A percentile compares a stretch with the other conserved stretches of the same genome.
Evolutionary conservation across 805 yeast species (phyloP).

Genomic region (Cyberlindnera americana): DNA sequence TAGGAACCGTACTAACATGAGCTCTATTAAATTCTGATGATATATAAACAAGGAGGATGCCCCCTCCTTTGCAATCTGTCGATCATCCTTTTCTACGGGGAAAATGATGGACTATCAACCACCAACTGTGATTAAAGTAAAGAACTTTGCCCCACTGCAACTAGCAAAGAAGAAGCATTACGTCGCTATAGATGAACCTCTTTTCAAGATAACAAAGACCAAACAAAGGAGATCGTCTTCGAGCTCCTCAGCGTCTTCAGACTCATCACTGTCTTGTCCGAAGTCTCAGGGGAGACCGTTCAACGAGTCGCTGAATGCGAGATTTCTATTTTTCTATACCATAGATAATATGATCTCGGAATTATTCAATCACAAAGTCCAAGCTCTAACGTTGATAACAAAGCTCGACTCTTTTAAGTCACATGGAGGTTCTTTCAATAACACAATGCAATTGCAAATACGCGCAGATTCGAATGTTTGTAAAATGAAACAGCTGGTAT

Average conservation of each 20-base stretch:
- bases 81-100: too few relatives aligned
- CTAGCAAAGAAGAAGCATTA: constrained; percentile 29
- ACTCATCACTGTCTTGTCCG: too few relatives aligned
- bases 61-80: too few relatives aligned
- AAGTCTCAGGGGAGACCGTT: constrained; percentile 30
- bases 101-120: too few relatives aligned
- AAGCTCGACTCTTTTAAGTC: constrained; percentile 11
- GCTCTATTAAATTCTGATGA: too few relatives aligned
- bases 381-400: constrained; percentile 13
- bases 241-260: not conserved
- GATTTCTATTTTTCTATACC: constrained; percentile 25
- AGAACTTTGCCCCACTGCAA: constrained; percentile 22
- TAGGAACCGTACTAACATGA: constrained; percentile 2
- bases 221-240: constrained; percentile 4
- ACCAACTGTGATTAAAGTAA: constrained; percentile 21
- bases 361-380: constrained; percentile 17
- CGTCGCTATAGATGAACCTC: constrained; percentile 2
- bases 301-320: constrained; percentile 25
- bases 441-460: constrained; percentile 20
- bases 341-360: constrained; percentile 25
- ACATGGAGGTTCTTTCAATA: constrained; percentile 9
- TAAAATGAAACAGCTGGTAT: constrained; percentile 19
- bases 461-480: constrained; percentile 7
- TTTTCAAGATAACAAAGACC: constrained; percentile 6
- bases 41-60: too few relatives aligned